A percentile compares a stretch with the other conserved stretches of the same genome.
Conservation (phyloP, 1,284 basidiomycete genomes). For the Ceratobasidium sp. region DNA sequence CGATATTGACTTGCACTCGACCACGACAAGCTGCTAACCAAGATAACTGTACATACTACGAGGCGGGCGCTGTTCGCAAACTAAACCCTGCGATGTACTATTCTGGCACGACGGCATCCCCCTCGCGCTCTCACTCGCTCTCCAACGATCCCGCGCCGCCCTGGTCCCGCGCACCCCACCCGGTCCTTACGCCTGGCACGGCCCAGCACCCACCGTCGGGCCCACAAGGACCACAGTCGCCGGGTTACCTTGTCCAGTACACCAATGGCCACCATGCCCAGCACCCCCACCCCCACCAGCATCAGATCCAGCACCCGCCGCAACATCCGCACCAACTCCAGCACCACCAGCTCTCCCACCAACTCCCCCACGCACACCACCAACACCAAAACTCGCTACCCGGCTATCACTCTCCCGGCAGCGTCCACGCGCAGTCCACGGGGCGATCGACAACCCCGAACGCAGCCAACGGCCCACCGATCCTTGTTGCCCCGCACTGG, state of each 20-base stretch:
- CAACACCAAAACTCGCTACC: slow-evolving; percentile 78
- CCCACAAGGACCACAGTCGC: slow-evolving; percentile 69
- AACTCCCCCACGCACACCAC: slow-evolving; percentile 60
- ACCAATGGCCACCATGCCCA: slow-evolving; percentile 64
- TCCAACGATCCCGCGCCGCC: slow-evolving; percentile 54
- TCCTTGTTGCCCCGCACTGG: slow-evolving; percentile 49
- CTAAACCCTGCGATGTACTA: slow-evolving; percentile 22
- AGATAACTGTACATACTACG: not conserved
- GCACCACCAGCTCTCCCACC: slow-evolving; percentile 55
- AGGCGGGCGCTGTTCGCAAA: not conserved
- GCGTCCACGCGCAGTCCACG: slow-evolving; percentile 55
- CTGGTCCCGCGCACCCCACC: slow-evolving; percentile 72
- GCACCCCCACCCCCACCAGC: slow-evolving; percentile 48
- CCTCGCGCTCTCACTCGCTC: slow-evolving; percentile 40
- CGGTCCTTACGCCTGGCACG: slow-evolving; percentile 63
- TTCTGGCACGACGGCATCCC: slow-evolving; percentile 36
- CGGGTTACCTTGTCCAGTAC: slow-evolving; percentile 74
- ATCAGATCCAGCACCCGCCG: slow-evolving; percentile 67
- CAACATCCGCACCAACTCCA: slow-evolving; percentile 58
- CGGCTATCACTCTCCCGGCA: slow-evolving; percentile 41
- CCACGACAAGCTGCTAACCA: not conserved
- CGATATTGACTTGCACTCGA: slow-evolving; percentile 9
- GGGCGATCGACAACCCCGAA: slow-evolving; percentile 68
- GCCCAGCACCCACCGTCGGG: slow-evolving; percentile 63
- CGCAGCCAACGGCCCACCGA: slow-evolving; percentile 58